Percentiles rank a stretch among this genome's conserved stretches.
phyloP scores from a whole-genome alignment of 371 early-diverging fungal species.

The Rhizomucor pusillus region DNA sequence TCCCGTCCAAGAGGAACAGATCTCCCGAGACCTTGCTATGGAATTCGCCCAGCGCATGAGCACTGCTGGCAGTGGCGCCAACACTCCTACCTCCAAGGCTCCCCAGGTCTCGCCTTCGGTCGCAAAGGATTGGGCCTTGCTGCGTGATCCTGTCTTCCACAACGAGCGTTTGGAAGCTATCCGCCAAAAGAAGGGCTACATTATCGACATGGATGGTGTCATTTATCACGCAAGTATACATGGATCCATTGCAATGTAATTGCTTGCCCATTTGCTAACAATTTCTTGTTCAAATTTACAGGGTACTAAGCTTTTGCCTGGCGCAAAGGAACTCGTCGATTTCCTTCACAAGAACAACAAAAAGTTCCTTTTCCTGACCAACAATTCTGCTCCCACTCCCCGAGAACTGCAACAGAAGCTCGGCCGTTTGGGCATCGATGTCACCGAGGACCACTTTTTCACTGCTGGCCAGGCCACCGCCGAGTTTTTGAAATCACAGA shows the following conservation, averaged over 20 bases:
- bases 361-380: conserved; percentile 66
- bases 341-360: conserved; percentile 60
- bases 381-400: conserved; percentile 70
- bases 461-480: conserved; percentile 68
- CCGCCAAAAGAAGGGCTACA: conserved; percentile 62
- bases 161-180: conserved; percentile 51
- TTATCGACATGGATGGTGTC: conserved; percentile 72
- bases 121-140: conserved; percentile 36
- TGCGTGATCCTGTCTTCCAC: conserved; percentile 43
- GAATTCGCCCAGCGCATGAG: conserved; percentile 8
- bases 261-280: too few relatives aligned
- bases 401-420: conserved; percentile 64
- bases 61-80: conserved; percentile 5
- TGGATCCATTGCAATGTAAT: too few relatives aligned
- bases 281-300: conserved; percentile 8
- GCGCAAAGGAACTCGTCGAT: conserved; percentile 67
- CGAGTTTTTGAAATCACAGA: conserved; percentile 58
- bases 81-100: conserved; percentile 6
- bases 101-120: conserved; percentile 10
- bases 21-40: conserved; percentile 10
- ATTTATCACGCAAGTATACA: conserved; percentile 61
- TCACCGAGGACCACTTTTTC: conserved; percentile 61
- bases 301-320: conserved; percentile 54
- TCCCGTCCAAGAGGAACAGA: background rate
- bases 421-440: conserved; percentile 58